phyloP scores from a whole-genome alignment of 352 stramenopile genomes.

The Phytopythium vexans region DNA sequence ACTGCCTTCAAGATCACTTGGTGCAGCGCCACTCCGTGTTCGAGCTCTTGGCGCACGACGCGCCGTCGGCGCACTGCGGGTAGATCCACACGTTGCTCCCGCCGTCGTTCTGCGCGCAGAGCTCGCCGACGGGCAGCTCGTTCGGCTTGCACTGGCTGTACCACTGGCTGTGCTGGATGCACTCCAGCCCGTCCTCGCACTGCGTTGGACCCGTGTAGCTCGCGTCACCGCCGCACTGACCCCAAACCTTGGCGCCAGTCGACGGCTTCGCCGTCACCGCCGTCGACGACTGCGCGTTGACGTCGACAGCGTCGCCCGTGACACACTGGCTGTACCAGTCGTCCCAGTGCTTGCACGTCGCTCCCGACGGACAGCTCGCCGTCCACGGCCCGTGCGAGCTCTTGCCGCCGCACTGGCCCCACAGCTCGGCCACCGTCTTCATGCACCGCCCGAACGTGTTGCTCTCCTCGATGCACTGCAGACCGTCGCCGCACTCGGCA shows the following conservation, averaged over 20 bases:
- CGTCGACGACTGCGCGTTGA: not conserved
- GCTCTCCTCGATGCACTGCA: constrained; percentile 26
- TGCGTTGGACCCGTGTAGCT: constrained; percentile 10
- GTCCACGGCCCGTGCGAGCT: constrained; percentile 12
- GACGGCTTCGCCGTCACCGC: constrained; percentile 1
- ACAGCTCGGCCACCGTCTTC: constrained; percentile 23
- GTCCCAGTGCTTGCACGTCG: constrained; percentile 18
- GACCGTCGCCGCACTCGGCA: constrained; percentile 12
- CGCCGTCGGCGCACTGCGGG: constrained; percentile 8
- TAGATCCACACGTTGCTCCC: constrained; percentile 15
- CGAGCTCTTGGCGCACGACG: constrained; percentile 6
- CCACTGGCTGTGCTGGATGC: constrained; percentile 20
- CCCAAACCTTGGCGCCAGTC: constrained; percentile 10
- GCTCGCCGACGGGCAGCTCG: constrained; percentile 8
- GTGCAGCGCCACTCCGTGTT: constrained; percentile 9
- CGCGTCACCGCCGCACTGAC: constrained; percentile 23
- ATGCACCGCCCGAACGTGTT: constrained; percentile 22
- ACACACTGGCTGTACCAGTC: constrained; percentile 26
- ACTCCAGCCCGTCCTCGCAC: constrained; percentile 17
- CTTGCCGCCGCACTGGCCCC: constrained; percentile 23
- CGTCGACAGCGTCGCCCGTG: not conserved
- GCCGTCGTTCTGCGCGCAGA: constrained; percentile 12
- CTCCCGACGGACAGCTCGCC: constrained; percentile 20
- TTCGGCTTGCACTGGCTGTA: constrained; percentile 27
- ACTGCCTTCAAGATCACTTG: not conserved